These are phyloP conservation scores for Botryotinia calthae DNA, from an alignment of 2,329 filamentous ascomycete genomes.

Conservation along the genomic window DNA sequence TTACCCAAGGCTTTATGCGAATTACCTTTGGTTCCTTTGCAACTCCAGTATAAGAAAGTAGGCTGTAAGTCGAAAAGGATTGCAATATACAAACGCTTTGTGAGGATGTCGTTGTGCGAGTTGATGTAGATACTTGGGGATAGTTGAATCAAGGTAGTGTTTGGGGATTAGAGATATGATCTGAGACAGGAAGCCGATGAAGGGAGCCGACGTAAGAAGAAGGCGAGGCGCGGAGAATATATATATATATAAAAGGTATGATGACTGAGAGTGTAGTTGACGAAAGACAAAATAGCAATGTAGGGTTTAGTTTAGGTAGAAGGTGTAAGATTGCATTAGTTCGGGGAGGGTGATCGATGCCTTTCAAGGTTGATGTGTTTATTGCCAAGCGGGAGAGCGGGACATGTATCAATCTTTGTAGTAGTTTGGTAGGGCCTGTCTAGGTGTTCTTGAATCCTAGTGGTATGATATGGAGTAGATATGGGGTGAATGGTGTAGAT, in stretches of 20 bases:
- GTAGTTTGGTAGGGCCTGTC: slow-evolving; percentile 1
- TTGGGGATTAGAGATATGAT: slow-evolving; percentile 27
- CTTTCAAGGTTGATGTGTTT: slow-evolving; percentile 17
- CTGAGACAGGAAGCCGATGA: slow-evolving; percentile 31
- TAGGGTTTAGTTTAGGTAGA: slow-evolving; percentile 15
- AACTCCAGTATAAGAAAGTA: slow-evolving; percentile 24
- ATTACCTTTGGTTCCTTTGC: slow-evolving; percentile 26
- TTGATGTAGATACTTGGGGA: slow-evolving; percentile 14
- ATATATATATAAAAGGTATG: slow-evolving; percentile 28
- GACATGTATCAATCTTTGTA: slow-evolving; percentile 4
- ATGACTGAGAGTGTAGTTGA: slow-evolving; percentile 12
- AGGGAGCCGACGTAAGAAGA: slow-evolving; percentile 23
- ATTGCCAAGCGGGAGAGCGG: slow-evolving; percentile 20
- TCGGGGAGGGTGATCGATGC: slow-evolving; percentile 30
- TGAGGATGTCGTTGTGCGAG: slow-evolving; percentile 2
- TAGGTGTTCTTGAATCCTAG: slow-evolving; percentile 2
- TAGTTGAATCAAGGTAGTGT: slow-evolving; percentile 11
- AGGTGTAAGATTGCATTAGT: slow-evolving; percentile 34
- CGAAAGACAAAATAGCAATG: slow-evolving; percentile 21
- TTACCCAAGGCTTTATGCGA: not conserved
- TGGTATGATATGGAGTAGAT: slow-evolving; percentile 12
- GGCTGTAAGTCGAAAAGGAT: slow-evolving; percentile 2
- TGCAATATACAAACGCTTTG: slow-evolving; percentile 1
- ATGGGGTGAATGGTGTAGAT: slow-evolving; percentile 10
- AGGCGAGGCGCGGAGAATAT: slow-evolving; percentile 30